Evolutionary conservation across 2,329 filamentous ascomycete genomes (phyloP), one percentile per base, ranked within the genome.

Genomic region (Xylariaceae sp.): DNA sequence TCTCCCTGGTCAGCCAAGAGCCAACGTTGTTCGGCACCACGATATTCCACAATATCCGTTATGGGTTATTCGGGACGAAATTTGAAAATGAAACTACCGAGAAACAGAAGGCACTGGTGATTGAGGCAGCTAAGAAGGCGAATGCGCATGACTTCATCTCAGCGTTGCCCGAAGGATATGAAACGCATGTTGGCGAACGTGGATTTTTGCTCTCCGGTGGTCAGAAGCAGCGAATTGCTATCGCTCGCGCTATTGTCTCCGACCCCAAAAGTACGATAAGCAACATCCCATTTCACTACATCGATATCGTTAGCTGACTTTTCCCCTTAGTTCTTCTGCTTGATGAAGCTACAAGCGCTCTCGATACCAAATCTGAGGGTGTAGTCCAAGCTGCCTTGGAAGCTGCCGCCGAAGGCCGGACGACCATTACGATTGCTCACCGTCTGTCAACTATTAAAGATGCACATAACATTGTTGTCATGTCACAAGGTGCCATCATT

Each of bases 201-300:
- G 95, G 95, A 8, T 96, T 96, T 71, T 78, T 97, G 49, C 82
- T 99, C 7, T 96, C 91, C 53, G 95, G 95, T 72, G 95, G 95
- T 31, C 95, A 99, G 75, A 96, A 97, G 74, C 95, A 98, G 75
- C 91, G 95, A 66, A 96, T 98, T 69, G 93, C 94, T 11, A 97
- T 98, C 74, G 92, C 94, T 6, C 84, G 92, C 69, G 93, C 93
- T 34, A 85, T 97, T 54, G 91, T 97, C 26, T 94, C 90, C 16
- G 90, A 97, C 67, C 94, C 94, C 0, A 96, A 93, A 77, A 88
- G 78, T 81, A 67, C 72, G 78, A 69, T 14, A 39, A 24, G 0
- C 7, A 44, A 28, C 21, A 2, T 24, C 7, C 12, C 7, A 31
- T 6, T 34, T 29, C 17, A 19, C 5, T 41, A 2, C n/a, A 8